These are phyloP conservation scores for Solanum neorickii DNA, from an alignment of 257 asterid species.

Conservation along the genomic window DNA sequence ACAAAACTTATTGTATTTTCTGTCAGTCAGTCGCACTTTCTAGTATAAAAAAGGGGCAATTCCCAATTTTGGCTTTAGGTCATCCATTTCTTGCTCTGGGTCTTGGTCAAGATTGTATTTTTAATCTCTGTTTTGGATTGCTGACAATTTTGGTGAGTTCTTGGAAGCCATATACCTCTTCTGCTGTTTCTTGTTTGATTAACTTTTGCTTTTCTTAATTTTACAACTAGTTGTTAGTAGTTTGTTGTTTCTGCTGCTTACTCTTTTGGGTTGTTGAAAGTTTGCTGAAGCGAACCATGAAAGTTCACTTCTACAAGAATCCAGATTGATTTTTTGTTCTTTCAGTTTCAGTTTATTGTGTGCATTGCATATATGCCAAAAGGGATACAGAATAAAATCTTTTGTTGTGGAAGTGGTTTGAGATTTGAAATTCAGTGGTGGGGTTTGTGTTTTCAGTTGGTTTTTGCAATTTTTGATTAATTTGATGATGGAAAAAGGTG, in stretches of 20 bases:
- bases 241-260: background rate
- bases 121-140: background rate
- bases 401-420: background rate
- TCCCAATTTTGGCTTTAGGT: background rate
- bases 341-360: background rate
- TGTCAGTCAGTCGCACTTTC: background rate
- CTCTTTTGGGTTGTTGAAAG: background rate
- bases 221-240: background rate
- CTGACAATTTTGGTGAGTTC: background rate
- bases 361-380: background rate
- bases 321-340: background rate
- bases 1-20: background rate
- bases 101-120: background rate
- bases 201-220: background rate
- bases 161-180: background rate
- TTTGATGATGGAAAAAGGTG: constrained; percentile 34
- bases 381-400: background rate
- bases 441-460: background rate
- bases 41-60: background rate
- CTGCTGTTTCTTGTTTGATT: background rate
- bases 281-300: background rate
- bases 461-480: constrained; percentile 1
- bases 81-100: background rate
- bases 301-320: background rate
- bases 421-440: background rate